Conservation (phyloP, 257 asterid genomes). For the Scutellaria galericulata region DNA sequence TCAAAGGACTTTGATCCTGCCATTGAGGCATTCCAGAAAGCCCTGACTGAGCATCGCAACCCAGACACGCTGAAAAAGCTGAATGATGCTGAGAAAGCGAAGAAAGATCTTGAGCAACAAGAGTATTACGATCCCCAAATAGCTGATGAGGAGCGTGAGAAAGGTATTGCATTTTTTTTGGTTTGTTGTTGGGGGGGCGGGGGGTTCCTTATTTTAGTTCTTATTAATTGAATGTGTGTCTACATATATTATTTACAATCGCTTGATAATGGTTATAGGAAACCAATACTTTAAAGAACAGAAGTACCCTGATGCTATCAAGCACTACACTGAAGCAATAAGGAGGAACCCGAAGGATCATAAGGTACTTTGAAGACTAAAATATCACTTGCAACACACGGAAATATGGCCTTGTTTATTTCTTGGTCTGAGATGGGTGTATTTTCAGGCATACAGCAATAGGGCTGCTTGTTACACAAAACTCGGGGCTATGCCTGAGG, state of each 20-base stretch:
- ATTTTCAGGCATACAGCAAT: slow-evolving; percentile 80
- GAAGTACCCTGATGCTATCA: slow-evolving; percentile 89
- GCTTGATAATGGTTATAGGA: slow-evolving; percentile 44
- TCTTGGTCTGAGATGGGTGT: slow-evolving; percentile 7
- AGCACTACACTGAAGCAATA: slow-evolving; percentile 77
- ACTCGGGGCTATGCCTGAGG: slow-evolving; percentile 94
- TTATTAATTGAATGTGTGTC: neutral
- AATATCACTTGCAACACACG: neutral
- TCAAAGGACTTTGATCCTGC: slow-evolving; percentile 85
- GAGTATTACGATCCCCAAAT: slow-evolving; percentile 81
- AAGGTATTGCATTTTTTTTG: slow-evolving; percentile 52
- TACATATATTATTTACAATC: neutral
- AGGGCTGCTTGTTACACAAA: slow-evolving; percentile 94
- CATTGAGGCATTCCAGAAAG: slow-evolving; percentile 88
- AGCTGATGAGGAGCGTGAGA: slow-evolving; percentile 98
- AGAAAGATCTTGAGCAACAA: slow-evolving; percentile 88
- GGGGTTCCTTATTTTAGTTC: neutral
- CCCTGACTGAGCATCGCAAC: slow-evolving; percentile 92
- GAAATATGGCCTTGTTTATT: neutral
- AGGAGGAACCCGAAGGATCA: slow-evolving; percentile 85
- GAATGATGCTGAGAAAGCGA: slow-evolving; percentile 92
- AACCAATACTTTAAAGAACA: slow-evolving; percentile 84
- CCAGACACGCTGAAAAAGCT: slow-evolving; percentile 91
- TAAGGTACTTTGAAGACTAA: slow-evolving; percentile 47
- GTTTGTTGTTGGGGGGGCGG: too few species aligned